phyloP scores from a whole-genome alignment of 2,329 filamentous ascomycete species.

The Didymella keratinophila region DNA sequence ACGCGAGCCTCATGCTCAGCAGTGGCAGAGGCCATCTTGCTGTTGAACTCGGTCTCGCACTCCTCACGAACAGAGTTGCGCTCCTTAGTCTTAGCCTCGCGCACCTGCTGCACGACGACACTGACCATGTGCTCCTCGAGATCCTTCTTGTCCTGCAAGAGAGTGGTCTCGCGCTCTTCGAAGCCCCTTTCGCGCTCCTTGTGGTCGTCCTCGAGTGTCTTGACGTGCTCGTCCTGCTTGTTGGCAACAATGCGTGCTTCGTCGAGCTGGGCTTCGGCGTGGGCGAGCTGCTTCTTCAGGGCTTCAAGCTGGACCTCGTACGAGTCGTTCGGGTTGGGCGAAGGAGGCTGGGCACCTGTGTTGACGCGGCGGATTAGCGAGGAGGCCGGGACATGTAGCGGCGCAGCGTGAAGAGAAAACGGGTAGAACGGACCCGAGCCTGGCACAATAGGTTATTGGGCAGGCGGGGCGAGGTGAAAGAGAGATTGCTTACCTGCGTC shows the following conservation, averaged over 20 bases:
- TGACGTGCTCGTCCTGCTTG: slow-evolving; percentile 41
- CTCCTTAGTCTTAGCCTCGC: slow-evolving; percentile 50
- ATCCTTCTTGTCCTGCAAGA: slow-evolving; percentile 50
- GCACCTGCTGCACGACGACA: slow-evolving; percentile 52
- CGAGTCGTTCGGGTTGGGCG: slow-evolving; percentile 40
- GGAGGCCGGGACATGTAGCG: slow-evolving; percentile 28
- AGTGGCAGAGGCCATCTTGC: slow-evolving; percentile 34
- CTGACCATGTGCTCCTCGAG: slow-evolving; percentile 54
- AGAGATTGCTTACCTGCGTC: slow-evolving; percentile 29
- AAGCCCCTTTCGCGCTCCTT: slow-evolving; percentile 43
- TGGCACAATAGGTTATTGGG: slow-evolving; percentile 36
- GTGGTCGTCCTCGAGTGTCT: slow-evolving; percentile 44
- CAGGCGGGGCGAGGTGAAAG: slow-evolving; percentile 26
- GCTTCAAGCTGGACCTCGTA: slow-evolving; percentile 43
- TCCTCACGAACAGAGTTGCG: slow-evolving; percentile 46
- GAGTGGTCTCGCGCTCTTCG: slow-evolving; percentile 40
- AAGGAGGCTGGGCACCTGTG: slow-evolving; percentile 36
- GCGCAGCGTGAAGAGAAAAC: slow-evolving; percentile 29
- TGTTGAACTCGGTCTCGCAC: slow-evolving; percentile 44
- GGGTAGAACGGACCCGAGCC: slow-evolving; percentile 29
- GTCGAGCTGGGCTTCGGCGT: slow-evolving; percentile 42
- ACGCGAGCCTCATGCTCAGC: slow-evolving; percentile 34
- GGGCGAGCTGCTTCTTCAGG: slow-evolving; percentile 43
- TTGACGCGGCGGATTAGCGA: slow-evolving; percentile 34
- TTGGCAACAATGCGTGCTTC: slow-evolving; percentile 45